These are phyloP conservation scores for Hirsutella thompsonii DNA, from an alignment of 2,329 filamentous ascomycete genomes.

Conservation along the genomic window DNA sequence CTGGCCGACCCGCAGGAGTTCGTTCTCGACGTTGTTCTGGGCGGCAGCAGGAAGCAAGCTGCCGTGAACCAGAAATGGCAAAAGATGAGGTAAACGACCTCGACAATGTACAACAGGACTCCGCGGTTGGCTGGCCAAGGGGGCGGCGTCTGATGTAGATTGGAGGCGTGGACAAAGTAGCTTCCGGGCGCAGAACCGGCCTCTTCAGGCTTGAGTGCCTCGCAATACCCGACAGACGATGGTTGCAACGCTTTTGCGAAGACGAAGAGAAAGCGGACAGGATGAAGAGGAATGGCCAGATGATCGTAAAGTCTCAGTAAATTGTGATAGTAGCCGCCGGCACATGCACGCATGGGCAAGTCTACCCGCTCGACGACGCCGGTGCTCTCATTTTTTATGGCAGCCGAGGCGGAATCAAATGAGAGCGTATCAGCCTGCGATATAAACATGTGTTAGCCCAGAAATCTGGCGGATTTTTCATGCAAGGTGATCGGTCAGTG, in stretches of 20 bases:
- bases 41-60: slow-evolving; percentile 34
- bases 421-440: slow-evolving; percentile 19
- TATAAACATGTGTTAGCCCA: not conserved
- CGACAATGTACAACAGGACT: slow-evolving; percentile 25
- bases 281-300: slow-evolving; percentile 34
- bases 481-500: too few relatives aligned
- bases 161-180: slow-evolving; percentile 42
- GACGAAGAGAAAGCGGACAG: slow-evolving; percentile 38
- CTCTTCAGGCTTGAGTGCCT: slow-evolving; percentile 1
- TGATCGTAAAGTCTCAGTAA: slow-evolving; percentile 43
- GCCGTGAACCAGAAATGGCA: slow-evolving; percentile 41
- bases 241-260: slow-evolving; percentile 24
- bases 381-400: slow-evolving; percentile 17
- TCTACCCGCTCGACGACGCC: slow-evolving; percentile 21
- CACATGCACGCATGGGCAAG: slow-evolving; percentile 24
- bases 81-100: slow-evolving; percentile 28
- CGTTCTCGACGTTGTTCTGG: slow-evolving; percentile 8
- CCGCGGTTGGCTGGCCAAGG: slow-evolving; percentile 23
- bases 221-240: slow-evolving; percentile 3
- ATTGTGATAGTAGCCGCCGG: slow-evolving; percentile 37
- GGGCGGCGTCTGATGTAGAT: slow-evolving; percentile 34
- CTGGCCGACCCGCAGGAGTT: too few relatives aligned
- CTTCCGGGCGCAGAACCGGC: slow-evolving; percentile 13
- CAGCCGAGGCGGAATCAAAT: slow-evolving; percentile 24
- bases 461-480: too few relatives aligned